Evolutionary conservation across 2,329 filamentous ascomycete species (phyloP), one percentile per base, ranked within the genome.

Genomic region (Penicillium sp.): DNA sequence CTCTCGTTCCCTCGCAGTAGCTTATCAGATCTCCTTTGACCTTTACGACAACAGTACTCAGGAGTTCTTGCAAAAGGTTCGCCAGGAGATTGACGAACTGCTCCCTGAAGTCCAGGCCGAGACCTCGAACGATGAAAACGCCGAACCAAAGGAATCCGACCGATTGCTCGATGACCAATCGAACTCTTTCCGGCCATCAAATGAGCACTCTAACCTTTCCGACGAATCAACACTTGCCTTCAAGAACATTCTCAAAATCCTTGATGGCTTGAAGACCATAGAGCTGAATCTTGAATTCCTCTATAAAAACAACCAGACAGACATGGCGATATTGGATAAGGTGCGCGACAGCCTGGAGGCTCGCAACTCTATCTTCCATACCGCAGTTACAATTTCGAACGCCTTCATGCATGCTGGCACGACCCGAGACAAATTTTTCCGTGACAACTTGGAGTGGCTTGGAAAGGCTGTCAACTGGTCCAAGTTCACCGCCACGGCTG

Each of bases 391-490:
- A 0, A 93, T 98, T 63, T 93, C 91, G 64, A 97, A 97, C 63
- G 93, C 90, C 9, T 97, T 98, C 68, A 98, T 98, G 93, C 95
- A 98, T 67, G 90, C 95, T 46, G 94, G 93, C 50, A 98, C 93
- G 0, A 96, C 91, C 0, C 93, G 95, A 61, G 93, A 98, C 73
- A 94, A 91, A 64, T 98, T 98, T 74, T 97, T 98, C 82, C 82
- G 94, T 6, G 90, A 97, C 64, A 98, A 98, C 66, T 73, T 98
- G 25, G 93, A 98, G 57, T 98, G 93, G 93, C 75, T 98, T 3
- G 90, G 91, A 51, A 98, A 97, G 76, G 93, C 93, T 26, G 90
- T 97, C 41, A 98, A 98, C 74, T 98, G 93, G 93, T 96, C 90
- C 52, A 98, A 98, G 68, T 98, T 98, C 68, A 96, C 93, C 0